Percentiles rank a stretch among this genome's conserved stretches.
Conservation (phyloP, 495 filamentous ascomycete genomes). For the Bryoglossum gracile region DNA sequence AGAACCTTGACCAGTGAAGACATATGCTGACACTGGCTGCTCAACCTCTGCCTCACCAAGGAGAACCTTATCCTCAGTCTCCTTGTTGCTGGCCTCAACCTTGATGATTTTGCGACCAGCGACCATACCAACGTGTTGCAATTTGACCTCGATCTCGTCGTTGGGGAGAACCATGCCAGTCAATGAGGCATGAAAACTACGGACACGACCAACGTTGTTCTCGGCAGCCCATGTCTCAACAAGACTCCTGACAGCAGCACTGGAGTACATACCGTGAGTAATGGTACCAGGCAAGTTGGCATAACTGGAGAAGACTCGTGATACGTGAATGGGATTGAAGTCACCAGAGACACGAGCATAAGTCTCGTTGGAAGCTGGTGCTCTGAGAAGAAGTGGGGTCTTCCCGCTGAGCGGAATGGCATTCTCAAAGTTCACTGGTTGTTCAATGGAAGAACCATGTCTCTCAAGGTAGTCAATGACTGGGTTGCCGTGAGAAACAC, state of each 20-base stretch:
- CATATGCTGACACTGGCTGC: conserved; percentile 93
- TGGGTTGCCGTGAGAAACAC: conserved; percentile 86
- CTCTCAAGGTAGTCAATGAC: conserved; percentile 94
- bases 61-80: conserved; percentile 91
- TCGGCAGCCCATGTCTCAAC: conserved; percentile 99
- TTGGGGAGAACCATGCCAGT: conserved; percentile 98
- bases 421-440: conserved; percentile 96
- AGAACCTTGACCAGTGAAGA: conserved; percentile 96
- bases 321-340: conserved; percentile 98
- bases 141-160: conserved; percentile 85
- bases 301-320: conserved; percentile 89
- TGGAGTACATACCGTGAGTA: conserved; percentile 98
- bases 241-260: conserved; percentile 92
- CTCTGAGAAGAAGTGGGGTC: conserved; percentile 75
- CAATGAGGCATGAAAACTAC: conserved; percentile 90
- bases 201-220: conserved; percentile 94
- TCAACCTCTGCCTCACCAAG: conserved; percentile 96
- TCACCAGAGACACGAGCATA: conserved; percentile 97
- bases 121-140: conserved; percentile 97
- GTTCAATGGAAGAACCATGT: conserved; percentile 87
- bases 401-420: conserved; percentile 92
- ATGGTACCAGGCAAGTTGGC: conserved; percentile 94
- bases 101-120: conserved; percentile 98
- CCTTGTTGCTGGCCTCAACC: conserved; percentile 88
- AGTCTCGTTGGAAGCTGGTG: conserved; percentile 94